Evolutionary conservation across 2,329 filamentous ascomycete genomes (phyloP).

Genomic region (Aspergillus sp.): DNA sequence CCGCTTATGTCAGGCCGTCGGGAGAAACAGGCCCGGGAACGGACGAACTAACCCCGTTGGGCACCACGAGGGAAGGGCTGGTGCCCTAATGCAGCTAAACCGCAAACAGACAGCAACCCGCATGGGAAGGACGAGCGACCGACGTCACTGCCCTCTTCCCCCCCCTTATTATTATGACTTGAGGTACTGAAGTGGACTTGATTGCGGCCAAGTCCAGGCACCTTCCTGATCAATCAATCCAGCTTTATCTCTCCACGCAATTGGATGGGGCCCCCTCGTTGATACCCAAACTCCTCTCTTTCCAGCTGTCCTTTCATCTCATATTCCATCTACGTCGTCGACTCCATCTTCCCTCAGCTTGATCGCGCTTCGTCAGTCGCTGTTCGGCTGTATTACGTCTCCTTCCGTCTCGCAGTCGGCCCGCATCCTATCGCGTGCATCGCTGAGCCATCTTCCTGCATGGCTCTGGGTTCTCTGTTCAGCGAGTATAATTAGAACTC

Average conservation of each 20-base stretch:
- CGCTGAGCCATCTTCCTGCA: constrained; percentile 22
- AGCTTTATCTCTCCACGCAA: constrained; percentile 7
- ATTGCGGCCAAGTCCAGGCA: constrained; percentile 2
- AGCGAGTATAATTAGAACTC: constrained; percentile 22
- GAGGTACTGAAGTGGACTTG: no score
- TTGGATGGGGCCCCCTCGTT: constrained; percentile 10
- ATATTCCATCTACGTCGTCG: constrained; percentile 3
- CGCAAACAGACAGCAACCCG: neutral
- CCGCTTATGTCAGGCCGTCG: constrained; percentile 26
- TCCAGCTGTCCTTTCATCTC: neutral
- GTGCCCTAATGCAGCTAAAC: constrained; percentile 20
- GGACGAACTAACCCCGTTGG: neutral
- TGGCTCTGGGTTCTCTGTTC: constrained; percentile 21
- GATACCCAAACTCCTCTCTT: constrained; percentile 11
- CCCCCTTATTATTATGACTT: constrained; percentile 2
- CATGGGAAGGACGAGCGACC: constrained; percentile 10
- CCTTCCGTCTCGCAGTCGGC: constrained; percentile 12
- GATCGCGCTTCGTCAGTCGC: neutral
- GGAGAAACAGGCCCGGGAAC: constrained; percentile 9
- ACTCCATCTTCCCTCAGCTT: neutral
- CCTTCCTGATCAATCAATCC: neutral
- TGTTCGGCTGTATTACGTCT: neutral
- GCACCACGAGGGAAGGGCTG: constrained; percentile 18
- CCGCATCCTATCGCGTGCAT: constrained; percentile 29
- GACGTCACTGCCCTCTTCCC: constrained; percentile 25